Conservation (phyloP, 306 rosid species). For the Cucurbita ficifolia region DNA sequence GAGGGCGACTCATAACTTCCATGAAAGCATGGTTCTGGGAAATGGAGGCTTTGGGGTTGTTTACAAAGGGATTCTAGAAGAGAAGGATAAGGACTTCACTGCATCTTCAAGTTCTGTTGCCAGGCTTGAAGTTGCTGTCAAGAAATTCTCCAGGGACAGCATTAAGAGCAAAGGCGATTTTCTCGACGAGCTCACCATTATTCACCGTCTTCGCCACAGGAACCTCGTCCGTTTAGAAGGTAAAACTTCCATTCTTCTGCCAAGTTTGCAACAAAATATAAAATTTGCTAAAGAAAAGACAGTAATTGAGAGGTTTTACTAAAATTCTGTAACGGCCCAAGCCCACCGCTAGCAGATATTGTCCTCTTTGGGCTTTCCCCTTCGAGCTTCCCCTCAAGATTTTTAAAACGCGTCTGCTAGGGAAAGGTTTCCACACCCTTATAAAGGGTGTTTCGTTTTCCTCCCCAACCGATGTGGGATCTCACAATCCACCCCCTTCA, state of each 20-base stretch:
- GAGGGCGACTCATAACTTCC: conserved; percentile 29
- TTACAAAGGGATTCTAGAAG: conserved; percentile 29
- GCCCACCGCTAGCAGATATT: too few species aligned
- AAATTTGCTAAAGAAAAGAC: background rate
- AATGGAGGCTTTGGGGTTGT: conserved; percentile 39
- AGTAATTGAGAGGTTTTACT: background rate
- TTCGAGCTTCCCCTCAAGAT: too few species aligned
- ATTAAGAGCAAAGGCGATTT: conserved; percentile 31
- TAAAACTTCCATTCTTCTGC: background rate
- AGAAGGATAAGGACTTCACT: background rate
- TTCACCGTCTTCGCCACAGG: conserved; percentile 42
- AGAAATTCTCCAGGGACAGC: conserved; percentile 30
- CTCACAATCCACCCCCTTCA: too few species aligned
- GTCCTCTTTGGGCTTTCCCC: too few species aligned
- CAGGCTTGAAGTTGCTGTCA: conserved; percentile 25
- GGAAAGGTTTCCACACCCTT: too few species aligned
- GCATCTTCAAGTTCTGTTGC: background rate
- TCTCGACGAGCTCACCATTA: conserved; percentile 44
- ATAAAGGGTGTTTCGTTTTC: too few species aligned
- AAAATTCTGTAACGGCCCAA: background rate
- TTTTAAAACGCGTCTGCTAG: too few species aligned
- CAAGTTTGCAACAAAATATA: background rate
- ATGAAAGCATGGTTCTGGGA: conserved; percentile 29
- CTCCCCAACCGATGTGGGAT: too few species aligned
- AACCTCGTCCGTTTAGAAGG: conserved; percentile 40